Percentiles rank a stretch among this genome's conserved stretches.
These are phyloP conservation scores for Phaeosphaeria sp. DNA, from an alignment of 2,329 filamentous ascomycete species.

Conservation along the genomic window DNA sequence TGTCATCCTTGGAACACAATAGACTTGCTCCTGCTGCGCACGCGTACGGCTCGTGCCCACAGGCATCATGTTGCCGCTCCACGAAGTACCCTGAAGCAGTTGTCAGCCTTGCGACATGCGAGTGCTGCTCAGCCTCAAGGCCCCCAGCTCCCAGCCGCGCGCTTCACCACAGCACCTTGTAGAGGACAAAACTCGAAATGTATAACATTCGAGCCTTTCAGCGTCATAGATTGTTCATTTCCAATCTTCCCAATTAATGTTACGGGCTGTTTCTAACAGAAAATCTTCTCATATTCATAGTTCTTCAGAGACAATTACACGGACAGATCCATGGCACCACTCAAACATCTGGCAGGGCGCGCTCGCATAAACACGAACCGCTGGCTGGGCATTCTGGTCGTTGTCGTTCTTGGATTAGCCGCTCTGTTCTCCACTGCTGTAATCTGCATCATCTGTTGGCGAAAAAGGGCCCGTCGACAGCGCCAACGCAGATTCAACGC, in stretches of 20 bases:
- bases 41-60: not conserved
- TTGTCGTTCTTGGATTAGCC: constrained; percentile 1
- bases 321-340: constrained; percentile 8
- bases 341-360: constrained; percentile 6
- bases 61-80: not conserved
- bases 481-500: constrained; percentile 12
- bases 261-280: not conserved
- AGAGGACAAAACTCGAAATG: not conserved
- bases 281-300: not conserved
- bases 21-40: too few species aligned
- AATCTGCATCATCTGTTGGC: constrained; percentile 10
- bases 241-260: not conserved
- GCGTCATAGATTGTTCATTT: not conserved
- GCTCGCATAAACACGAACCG: constrained; percentile 2
- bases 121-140: not conserved
- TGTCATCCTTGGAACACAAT: not conserved
- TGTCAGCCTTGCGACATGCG: not conserved
- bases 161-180: not conserved
- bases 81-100: not conserved
- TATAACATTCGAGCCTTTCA: not conserved
- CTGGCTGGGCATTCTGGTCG: constrained; percentile 3
- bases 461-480: constrained; percentile 8
- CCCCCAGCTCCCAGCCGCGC: not conserved
- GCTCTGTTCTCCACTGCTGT: constrained; percentile 11
- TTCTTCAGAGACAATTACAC: not conserved